Base-by-base conservation (phyloP, 768 basidiomycete species). In the Nevesoporus exiguus region DNA sequence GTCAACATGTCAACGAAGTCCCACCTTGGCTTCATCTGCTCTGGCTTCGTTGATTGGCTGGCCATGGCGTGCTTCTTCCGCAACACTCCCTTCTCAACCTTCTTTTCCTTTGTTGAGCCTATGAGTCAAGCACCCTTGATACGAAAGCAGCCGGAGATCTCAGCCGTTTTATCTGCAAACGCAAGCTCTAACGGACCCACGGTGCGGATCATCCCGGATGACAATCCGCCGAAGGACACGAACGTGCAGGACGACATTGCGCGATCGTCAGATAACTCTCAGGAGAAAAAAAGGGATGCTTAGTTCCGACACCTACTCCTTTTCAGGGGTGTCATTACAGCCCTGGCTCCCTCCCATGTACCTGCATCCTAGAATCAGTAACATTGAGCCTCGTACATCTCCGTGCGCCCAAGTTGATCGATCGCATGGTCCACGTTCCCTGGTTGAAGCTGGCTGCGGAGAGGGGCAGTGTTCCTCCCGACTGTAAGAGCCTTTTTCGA, bases 171-270 rank as follows among this genome's bases (percentile, higher is more conserved):
- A 65, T 65, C 60, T 61, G 42, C 62, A 55, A 36, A 61, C 33
- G 37, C 9, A 17, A 37, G 41, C 48, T 58, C 56, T 60, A 55
- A 62, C 47, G 45, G 54, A 46, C 51, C 41, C 41, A 19, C 33
- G 36, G 9, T 47, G 52, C 64, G 66, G 66, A 67, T 68, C 66
- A 66, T 61, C 44, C 66, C 66, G 66, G 57, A 57, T 27, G 53
- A 59, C 59, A 57, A 55, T 42, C n/a, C 25, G 5, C 46, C 22
- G 40, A 19, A 24, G 39, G 50, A 66, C 60, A 60, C 33, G 60
- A 59, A 41, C 36, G 49, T 58, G 59, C 60, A 54, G 29, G 44
- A 40, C 15, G 25, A 50, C 60, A 47, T 52, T 53, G 51, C 22
- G 51, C 22, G 55, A 59, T 63, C 55, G 47, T 55, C 47, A 44